Conservation (phyloP, 1,284 basidiomycete species). For the Mycosarcoma mackinlayi region DNA sequence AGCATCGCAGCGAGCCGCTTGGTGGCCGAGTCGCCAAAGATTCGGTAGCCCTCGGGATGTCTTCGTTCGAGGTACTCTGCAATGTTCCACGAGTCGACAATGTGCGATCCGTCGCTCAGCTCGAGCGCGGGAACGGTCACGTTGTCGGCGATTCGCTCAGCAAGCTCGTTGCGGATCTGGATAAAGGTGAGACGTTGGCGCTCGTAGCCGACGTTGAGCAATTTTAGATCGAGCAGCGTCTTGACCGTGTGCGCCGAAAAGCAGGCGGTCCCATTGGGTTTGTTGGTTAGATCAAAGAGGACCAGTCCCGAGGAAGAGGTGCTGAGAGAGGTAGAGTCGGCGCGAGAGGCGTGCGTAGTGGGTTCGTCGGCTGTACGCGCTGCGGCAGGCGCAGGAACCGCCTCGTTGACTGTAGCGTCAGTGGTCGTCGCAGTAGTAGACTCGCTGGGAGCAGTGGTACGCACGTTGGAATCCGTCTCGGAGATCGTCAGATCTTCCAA, state of each 20-base stretch:
- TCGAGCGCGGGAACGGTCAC: constrained; percentile 59
- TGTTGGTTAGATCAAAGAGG: constrained; percentile 56
- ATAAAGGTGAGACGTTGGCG: constrained; percentile 54
- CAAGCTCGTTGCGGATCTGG: constrained; percentile 56
- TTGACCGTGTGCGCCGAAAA: constrained; percentile 58
- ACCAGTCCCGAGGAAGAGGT: constrained; percentile 43
- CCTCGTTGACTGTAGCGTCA: constrained; percentile 9
- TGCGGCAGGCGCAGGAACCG: constrained; percentile 17
- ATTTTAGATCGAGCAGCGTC: constrained; percentile 55
- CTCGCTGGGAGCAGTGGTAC: constrained; percentile 8
- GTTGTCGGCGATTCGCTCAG: constrained; percentile 38
- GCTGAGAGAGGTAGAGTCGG: constrained; percentile 35
- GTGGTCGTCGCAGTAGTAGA: neutral
- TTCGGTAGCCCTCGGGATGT: constrained; percentile 32
- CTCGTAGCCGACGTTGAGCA: constrained; percentile 58
- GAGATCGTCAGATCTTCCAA: constrained; percentile 36
- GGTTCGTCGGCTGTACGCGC: constrained; percentile 25
- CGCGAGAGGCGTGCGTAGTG: constrained; percentile 4
- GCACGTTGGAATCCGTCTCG: constrained; percentile 43
- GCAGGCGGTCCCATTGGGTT: constrained; percentile 20
- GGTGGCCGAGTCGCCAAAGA: constrained; percentile 45
- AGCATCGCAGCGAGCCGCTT: constrained; percentile 51
- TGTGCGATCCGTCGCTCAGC: constrained; percentile 49
- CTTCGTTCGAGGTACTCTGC: constrained; percentile 50
- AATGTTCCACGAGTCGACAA: constrained; percentile 58